These are phyloP conservation scores for Podospora tetraspora DNA, from an alignment of 495 filamentous ascomycete genomes.

Conservation along the genomic window DNA sequence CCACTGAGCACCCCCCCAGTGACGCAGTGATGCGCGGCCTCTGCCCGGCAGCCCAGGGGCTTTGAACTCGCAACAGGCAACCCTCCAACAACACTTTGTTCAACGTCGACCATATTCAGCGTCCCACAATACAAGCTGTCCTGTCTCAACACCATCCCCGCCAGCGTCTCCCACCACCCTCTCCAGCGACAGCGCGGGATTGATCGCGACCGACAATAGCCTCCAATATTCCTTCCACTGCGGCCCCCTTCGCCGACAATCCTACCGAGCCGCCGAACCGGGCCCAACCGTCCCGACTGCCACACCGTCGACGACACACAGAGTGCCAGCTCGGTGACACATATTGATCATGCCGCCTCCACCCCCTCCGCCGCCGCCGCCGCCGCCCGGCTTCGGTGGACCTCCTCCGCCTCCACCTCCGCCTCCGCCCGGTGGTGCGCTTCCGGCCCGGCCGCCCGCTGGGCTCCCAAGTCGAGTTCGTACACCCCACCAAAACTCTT, in stretches of 20 bases:
- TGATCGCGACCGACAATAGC: not conserved
- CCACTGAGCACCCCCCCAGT: not conserved
- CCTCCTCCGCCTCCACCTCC: conserved; percentile 34
- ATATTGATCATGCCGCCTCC: conserved; percentile 22
- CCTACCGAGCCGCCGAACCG: not conserved
- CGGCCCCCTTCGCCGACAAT: not conserved
- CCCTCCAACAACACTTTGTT: not conserved
- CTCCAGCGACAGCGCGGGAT: not conserved
- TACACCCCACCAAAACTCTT: not conserved
- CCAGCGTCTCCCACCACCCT: not conserved
- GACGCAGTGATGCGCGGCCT: not conserved
- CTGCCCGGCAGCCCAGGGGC: no score
- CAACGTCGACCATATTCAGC: not conserved
- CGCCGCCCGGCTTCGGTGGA: conserved; percentile 24
- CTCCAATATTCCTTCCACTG: not conserved
- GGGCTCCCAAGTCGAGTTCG: conserved; percentile 14
- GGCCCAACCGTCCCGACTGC: not conserved
- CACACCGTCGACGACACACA: not conserved
- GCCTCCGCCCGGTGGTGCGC: conserved; percentile 21
- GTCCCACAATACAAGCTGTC: not conserved
- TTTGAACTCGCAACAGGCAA: not conserved
- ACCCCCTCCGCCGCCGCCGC: conserved; percentile 27
- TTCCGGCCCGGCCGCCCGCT: conserved; percentile 19
- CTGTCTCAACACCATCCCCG: not conserved
- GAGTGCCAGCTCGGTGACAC: not conserved